These are phyloP conservation scores for Monosporozyma servazzii DNA, from an alignment of 805 yeast genomes.

Conservation along the genomic window DNA sequence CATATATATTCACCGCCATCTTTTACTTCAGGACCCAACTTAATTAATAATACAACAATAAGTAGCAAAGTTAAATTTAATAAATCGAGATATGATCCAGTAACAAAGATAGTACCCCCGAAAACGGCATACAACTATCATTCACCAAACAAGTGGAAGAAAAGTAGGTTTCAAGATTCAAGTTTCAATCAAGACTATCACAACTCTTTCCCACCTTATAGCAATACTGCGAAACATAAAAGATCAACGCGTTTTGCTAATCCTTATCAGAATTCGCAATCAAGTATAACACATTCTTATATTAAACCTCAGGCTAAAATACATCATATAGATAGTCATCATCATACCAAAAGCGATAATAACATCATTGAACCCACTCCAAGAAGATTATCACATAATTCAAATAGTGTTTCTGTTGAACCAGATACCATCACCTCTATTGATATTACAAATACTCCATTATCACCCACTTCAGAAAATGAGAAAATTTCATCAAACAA, in stretches of 20 bases:
- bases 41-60: neutral
- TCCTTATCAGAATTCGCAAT: neutral
- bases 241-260: neutral
- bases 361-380: neutral
- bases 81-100: neutral
- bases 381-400: neutral
- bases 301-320: neutral
- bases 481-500: neutral
- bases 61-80: neutral
- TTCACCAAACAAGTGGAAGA: neutral
- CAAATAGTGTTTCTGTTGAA: neutral
- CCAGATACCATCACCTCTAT: neutral
- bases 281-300: neutral
- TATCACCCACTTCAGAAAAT: neutral
- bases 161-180: neutral
- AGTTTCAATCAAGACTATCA: neutral
- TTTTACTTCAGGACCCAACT: neutral
- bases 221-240: neutral
- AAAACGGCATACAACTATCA: neutral
- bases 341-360: neutral
- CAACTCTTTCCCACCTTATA: neutral
- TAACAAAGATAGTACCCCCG: neutral
- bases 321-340: neutral
- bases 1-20: neutral
- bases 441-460: neutral